Evolutionary conservation across 495 filamentous ascomycete species (phyloP), one percentile per base, ranked within the genome.

Genomic region (Geoglossum glabrum): DNA sequence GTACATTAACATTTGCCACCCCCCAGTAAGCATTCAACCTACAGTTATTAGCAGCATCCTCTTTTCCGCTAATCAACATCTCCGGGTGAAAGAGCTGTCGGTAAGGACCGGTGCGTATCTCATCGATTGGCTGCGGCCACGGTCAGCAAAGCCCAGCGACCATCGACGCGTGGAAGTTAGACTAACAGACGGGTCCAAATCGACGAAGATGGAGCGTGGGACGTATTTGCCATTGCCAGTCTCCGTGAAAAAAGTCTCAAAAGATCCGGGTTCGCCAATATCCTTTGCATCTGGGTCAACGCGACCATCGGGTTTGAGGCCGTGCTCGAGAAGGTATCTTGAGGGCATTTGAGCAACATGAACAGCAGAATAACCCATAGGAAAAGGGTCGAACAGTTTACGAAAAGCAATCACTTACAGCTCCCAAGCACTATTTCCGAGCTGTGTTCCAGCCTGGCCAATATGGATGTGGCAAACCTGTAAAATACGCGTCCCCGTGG

Each of bases 1-100:
- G 15, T 6, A n/a, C 9, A 55, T 67, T 33, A 69, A 58, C 59
- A 27, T 52, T 56, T 45, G 5, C 1, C 15, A 19, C 13, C 9
- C 11, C 7, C 21, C 59, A 76, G 65, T 75, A 64, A 58, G 52
- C 34, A 26, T 36, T 45, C 25, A 21, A 11, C 69, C 54, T 68
- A 79, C 76, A 94, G 77, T 94, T 94, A 72, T 93, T 94, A 66
- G 87, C 86, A 57, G 87, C 87, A 79, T 94, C 87, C 70, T 94
- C 87, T 72, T 94, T 94, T 61, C 87, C 87, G 68, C 81, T 89
- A 66, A 94, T 86, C 70, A 94, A 69, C 62, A 83, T 74, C 72
- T 92, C 87, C 28, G 87, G 87, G 69, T 92, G 87, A 74, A 94
- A 94, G 38, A 94, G 83, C 64, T 89, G 79, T 59, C 86, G 83